phyloP scores from a whole-genome alignment of 495 filamentous ascomycete genomes.

The Neurospora terricola region DNA sequence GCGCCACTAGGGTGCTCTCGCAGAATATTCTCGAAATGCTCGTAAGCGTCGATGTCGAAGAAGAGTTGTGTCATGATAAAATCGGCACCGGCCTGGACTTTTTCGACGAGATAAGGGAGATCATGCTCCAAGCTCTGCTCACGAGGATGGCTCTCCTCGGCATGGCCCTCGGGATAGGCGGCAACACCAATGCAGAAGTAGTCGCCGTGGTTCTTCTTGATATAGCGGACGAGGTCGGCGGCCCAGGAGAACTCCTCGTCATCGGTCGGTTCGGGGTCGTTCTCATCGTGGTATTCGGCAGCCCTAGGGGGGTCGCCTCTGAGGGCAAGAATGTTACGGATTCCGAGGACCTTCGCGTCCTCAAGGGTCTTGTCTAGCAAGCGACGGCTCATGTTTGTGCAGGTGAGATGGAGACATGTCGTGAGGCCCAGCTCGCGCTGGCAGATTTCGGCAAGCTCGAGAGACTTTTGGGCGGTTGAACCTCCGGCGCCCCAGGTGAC shows the following conservation, averaged over 20 bases:
- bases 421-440: conserved; percentile 85
- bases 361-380: conserved; percentile 84
- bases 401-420: conserved; percentile 92
- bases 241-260: conserved; percentile 73
- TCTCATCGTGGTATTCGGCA: conserved; percentile 64
- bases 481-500: conserved; percentile 98
- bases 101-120: conserved; percentile 83
- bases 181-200: conserved; percentile 97
- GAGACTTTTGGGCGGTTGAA: conserved; percentile 76
- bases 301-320: conserved; percentile 87
- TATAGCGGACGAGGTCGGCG: conserved; percentile 83
- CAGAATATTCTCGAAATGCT: conserved; percentile 65
- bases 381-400: conserved; percentile 88
- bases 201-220: conserved; percentile 72
- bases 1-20: conserved; percentile 73
- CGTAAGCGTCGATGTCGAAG: conserved; percentile 78
- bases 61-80: conserved; percentile 99
- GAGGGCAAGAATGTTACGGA: conserved; percentile 88
- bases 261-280: conserved; percentile 38
- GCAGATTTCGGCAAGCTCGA: conserved; percentile 92
- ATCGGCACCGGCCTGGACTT: conserved; percentile 84
- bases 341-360: conserved; percentile 83
- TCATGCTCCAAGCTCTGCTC: conserved; percentile 72
- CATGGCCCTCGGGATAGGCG: conserved; percentile 89
- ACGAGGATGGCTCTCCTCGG: conserved; percentile 73